Conservation (phyloP, 1,139 yeast genomes). For the Yamadazyma buinensis region DNA sequence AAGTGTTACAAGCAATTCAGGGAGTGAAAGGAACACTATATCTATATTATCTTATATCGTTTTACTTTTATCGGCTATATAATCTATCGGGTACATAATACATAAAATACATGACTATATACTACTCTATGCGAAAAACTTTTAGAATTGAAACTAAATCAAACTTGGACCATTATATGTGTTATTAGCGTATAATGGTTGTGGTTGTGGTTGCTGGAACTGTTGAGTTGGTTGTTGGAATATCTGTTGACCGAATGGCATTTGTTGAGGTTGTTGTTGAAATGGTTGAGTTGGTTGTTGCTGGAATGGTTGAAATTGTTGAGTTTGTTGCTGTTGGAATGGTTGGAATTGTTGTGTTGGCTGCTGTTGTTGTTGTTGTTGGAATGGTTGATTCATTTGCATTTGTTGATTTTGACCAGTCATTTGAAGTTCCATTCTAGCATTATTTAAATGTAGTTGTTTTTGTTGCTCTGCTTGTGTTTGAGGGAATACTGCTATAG, state of each 20-base stretch:
- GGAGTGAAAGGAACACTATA: slow-evolving; percentile 1
- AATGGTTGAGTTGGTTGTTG: slow-evolving; percentile 8
- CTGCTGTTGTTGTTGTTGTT: slow-evolving; percentile 6
- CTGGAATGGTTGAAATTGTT: slow-evolving; percentile 8
- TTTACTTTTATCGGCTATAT: slow-evolving; percentile 1
- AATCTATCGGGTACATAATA: slow-evolving; percentile 2
- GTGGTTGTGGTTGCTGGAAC: slow-evolving; percentile 5
- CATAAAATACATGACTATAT: slow-evolving; percentile 1
- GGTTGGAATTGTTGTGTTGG: slow-evolving; percentile 9
- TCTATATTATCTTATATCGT: slow-evolving; percentile 3
- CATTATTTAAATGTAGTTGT: slow-evolving; percentile 34
- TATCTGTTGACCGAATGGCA: slow-evolving; percentile 9
- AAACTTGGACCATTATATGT: slow-evolving; percentile 30
- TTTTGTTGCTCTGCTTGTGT: slow-evolving; percentile 45
- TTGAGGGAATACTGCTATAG: slow-evolving; percentile 63
- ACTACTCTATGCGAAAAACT: neutral
- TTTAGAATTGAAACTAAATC: slow-evolving; percentile 11
- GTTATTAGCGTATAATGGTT: slow-evolving; percentile 10
- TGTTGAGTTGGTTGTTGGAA: slow-evolving; percentile 4
- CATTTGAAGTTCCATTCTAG: slow-evolving; percentile 30
- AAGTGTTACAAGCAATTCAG: too few species aligned
- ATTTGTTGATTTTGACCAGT: slow-evolving; percentile 4
- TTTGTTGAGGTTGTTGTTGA: slow-evolving; percentile 5
- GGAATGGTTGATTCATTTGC: slow-evolving; percentile 10
- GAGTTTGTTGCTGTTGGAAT: slow-evolving; percentile 6